Percentiles rank a stretch among this genome's conserved stretches.
Evolutionary conservation across 352 stramenopile species (phyloP).

Genomic region (Globisporangium splendens): DNA sequence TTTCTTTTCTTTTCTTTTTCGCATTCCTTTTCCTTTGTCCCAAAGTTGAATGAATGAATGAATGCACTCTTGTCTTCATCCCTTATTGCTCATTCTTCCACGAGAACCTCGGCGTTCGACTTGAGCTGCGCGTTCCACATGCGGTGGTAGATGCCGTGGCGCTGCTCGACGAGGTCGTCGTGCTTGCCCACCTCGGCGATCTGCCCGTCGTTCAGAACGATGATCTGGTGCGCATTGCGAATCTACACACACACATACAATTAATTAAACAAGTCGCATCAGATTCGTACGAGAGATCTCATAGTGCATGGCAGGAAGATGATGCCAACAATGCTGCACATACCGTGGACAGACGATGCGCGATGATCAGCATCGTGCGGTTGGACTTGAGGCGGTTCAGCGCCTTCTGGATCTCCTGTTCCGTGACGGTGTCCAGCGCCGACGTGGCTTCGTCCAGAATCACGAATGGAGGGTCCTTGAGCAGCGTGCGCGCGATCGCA

Average conservation of each 20-base stretch:
- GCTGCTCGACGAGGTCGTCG: conserved; percentile 77
- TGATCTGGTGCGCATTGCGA: conserved; percentile 85
- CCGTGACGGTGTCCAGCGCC: conserved; percentile 94
- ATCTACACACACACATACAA: conserved; percentile 53
- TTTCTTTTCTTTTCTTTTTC: no score
- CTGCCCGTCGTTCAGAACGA: conserved; percentile 87
- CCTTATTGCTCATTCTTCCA: background rate
- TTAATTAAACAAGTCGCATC: conserved; percentile 4
- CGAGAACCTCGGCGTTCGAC: conserved; percentile 10
- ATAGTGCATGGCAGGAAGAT: no score
- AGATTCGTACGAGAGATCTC: background rate
- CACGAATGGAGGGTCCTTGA: conserved; percentile 95
- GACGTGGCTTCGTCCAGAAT: conserved; percentile 97
- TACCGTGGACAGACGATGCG: conserved; percentile 95
- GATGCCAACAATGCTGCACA: conserved; percentile 15
- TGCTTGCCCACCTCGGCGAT: conserved; percentile 91
- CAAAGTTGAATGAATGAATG: no score
- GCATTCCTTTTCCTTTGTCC: no score
- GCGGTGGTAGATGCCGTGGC: conserved; percentile 67
- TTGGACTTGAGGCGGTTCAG: conserved; percentile 86
- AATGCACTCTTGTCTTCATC: no score
- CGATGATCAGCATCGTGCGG: conserved; percentile 97
- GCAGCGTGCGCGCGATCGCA: conserved; percentile 93
- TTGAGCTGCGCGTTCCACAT: conserved; percentile 84
- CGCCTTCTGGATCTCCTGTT: conserved; percentile 95